Conservation (phyloP, 1,284 basidiomycete genomes). For the Tylopilus sp. region DNA sequence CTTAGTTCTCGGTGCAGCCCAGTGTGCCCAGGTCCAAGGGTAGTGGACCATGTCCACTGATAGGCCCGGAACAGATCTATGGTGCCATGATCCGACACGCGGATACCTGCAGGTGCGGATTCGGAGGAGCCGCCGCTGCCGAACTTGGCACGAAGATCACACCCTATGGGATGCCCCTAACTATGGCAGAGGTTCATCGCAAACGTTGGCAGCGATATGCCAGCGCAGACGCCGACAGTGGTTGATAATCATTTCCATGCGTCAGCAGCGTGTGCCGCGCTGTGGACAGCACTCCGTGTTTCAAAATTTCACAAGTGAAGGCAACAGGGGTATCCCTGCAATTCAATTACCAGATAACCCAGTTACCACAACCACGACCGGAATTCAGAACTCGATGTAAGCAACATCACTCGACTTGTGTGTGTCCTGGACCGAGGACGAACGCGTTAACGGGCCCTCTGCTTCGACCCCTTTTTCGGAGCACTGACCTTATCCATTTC, state of each 20-base stretch:
- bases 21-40: conserved; percentile 21
- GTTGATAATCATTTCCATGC: conserved; percentile 10
- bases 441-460: not conserved
- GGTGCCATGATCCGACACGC: conserved; percentile 21
- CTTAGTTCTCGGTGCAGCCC: conserved; percentile 6
- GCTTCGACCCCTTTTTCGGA: not conserved
- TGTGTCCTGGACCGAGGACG: not conserved
- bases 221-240: conserved; percentile 9
- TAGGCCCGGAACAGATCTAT: conserved; percentile 5
- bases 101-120: conserved; percentile 16
- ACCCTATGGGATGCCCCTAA: conserved; percentile 8
- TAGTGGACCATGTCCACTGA: conserved; percentile 1
- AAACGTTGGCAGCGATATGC: conserved; percentile 12
- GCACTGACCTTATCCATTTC: not conserved
- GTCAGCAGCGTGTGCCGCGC: conserved; percentile 9
- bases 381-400: conserved; percentile 14
- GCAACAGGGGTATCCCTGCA: not conserved
- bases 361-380: not conserved
- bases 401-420: not conserved
- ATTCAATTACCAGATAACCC: conserved; percentile 5
- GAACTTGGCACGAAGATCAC: conserved; percentile 2
- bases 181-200: conserved; percentile 1
- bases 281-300: conserved; percentile 1
- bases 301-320: not conserved
- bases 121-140: not conserved